These are phyloP conservation scores for Fusarium sp. DNA, from an alignment of 2,329 filamentous ascomycete species.

Conservation along the genomic window DNA sequence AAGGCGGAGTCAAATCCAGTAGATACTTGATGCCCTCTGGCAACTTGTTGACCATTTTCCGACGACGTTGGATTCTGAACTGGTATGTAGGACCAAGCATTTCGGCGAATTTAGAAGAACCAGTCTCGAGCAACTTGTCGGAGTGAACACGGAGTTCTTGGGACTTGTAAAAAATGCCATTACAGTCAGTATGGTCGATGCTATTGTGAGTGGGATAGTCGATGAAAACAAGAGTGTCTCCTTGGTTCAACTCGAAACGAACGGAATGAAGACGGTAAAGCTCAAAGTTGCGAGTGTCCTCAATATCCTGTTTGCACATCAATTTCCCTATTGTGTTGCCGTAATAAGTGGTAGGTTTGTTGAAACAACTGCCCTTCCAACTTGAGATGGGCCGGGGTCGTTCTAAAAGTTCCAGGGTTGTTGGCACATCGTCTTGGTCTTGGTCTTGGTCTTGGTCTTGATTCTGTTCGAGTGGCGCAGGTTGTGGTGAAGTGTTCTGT, in stretches of 20 bases:
- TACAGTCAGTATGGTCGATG: constrained; percentile 52
- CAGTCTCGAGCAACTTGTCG: constrained; percentile 60
- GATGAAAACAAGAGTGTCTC: constrained; percentile 62
- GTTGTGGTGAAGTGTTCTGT: too few species aligned
- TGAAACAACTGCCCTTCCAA: constrained; percentile 38
- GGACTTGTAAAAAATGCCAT: constrained; percentile 52
- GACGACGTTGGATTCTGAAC: constrained; percentile 56
- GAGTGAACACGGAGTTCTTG: constrained; percentile 62
- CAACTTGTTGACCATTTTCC: constrained; percentile 53
- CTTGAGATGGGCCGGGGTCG: constrained; percentile 23
- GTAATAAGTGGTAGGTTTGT: constrained; percentile 20
- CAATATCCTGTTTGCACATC: constrained; percentile 34
- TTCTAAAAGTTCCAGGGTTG: not conserved
- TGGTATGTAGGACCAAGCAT: constrained; percentile 61
- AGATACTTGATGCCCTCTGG: constrained; percentile 67
- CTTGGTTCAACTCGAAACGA: constrained; percentile 49
- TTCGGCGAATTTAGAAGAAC: constrained; percentile 62
- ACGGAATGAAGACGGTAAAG: constrained; percentile 49
- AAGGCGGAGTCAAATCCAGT: constrained; percentile 73
- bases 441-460: not conserved
- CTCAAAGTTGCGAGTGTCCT: constrained; percentile 45
- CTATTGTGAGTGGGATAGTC: constrained; percentile 52
- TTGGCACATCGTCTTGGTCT: not conserved
- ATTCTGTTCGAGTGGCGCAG: too few species aligned
- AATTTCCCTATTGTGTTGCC: constrained; percentile 6